Evolutionary conservation across 805 yeast species (phyloP), one percentile per base, ranked within the genome.

Genomic region (Pichia rugopelliculosa): DNA sequence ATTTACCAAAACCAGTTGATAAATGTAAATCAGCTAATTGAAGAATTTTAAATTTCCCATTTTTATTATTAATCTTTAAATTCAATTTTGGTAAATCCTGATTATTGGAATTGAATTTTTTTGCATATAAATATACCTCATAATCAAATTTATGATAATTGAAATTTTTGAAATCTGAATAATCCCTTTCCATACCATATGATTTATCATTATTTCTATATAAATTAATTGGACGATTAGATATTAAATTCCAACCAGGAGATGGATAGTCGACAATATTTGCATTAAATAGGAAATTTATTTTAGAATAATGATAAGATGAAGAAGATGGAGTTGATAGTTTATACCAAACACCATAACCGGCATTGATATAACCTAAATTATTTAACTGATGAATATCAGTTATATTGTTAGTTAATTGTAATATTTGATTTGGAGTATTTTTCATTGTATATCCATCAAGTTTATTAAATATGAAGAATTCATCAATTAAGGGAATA

Each of bases 21-120:
- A 85, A 82, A 65, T 93, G 99, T 48, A 91, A 69, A 62, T 93
- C 98, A 0, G 97, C 95, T 6, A 91, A 78, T 64, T 93, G 99
- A 11, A 88, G 65, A 38, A 93, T 82, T 62, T 85, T 91, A 65
- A 82, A 87, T 46, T 71, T 75, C 5, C 79, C 79, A 20, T 73
- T 74, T 5, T 79, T 79, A 20, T 73, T 74, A 6, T 79, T 79
- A 17, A 73, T 51, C 11, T 66, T 56, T 15, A 73, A 59, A 43
- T 68, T 65, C 2, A 48, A 39, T 7, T 33, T 11, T 4, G 48
- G 24, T 38, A 79, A 63, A n/a, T n/a, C n/a, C n/a, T n/a, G n/a
- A n/a, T n/a, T n/a, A n/a, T n/a, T n/a, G n/a, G n/a, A n/a, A n/a
- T n/a, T n/a, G n/a, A 44, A 21, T 21, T 44, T 49, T 30, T 46